A percentile compares a stretch with the other conserved stretches of the same genome.
Evolutionary conservation across 768 basidiomycete genomes (phyloP).

Genomic region (Mycena venus): DNA sequence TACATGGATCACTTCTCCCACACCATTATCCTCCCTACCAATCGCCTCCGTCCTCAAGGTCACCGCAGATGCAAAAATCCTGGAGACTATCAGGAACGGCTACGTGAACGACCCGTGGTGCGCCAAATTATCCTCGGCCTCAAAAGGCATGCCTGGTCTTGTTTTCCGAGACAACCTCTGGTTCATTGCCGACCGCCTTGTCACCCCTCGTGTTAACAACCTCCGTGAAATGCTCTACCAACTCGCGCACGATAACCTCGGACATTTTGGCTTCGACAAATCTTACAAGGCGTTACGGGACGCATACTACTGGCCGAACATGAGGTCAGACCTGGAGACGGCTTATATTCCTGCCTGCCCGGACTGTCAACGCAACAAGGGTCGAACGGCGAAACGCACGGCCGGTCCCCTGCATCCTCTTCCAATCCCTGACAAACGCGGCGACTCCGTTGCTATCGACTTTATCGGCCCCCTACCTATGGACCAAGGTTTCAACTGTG

Average conservation of each 20-base stretch:
- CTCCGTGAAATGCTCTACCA: neutral
- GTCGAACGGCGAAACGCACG: conserved; percentile 3
- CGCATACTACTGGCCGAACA: no score
- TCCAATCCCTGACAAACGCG: neutral
- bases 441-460: neutral
- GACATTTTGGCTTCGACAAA: conserved; percentile 37
- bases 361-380: conserved; percentile 49
- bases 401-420: neutral
- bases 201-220: neutral
- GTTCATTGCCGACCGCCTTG: neutral
- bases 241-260: neutral
- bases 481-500: neutral
- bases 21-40: neutral
- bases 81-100: neutral
- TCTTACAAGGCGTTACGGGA: conserved; percentile 21
- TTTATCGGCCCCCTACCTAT: neutral
- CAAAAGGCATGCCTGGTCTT: neutral
- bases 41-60: neutral
- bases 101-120: neutral
- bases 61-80: neutral
- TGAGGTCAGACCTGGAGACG: conserved; percentile 38
- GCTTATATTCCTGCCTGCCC: conserved; percentile 42
- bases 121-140: neutral
- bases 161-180: neutral
- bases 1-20: neutral